Percentiles rank a stretch among this genome's conserved stretches.
phyloP scores from a whole-genome alignment of 495 filamentous ascomycete genomes.

The Apiosordaria backusii region DNA sequence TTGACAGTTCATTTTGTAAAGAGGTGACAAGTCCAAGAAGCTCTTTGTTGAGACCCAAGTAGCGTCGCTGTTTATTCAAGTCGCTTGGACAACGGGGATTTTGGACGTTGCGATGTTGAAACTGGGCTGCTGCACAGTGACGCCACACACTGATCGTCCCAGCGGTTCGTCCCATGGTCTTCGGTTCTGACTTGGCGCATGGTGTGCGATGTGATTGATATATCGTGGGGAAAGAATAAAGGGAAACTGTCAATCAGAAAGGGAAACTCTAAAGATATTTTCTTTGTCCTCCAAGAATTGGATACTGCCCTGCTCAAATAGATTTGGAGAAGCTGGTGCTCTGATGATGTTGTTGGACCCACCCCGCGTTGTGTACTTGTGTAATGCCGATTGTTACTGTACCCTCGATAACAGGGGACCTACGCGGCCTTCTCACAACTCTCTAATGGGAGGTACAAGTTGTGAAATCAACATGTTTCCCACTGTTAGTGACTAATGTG shows the following conservation, averaged over 20 bases:
- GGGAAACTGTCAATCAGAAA: neutral
- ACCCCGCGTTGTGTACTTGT: too few relatives aligned
- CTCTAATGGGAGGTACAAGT: too few relatives aligned
- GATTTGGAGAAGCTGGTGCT: neutral
- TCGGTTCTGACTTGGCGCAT: slow-evolving; percentile 7
- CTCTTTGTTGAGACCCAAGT: neutral
- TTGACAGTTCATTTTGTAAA: neutral
- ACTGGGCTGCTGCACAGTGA: slow-evolving; percentile 6
- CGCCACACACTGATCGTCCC: neutral
- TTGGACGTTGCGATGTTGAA: neutral
- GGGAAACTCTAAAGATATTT: neutral
- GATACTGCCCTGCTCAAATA: neutral
- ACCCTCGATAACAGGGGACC: too few relatives aligned
- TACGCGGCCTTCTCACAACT: too few relatives aligned
- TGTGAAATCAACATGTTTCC: too few relatives aligned
- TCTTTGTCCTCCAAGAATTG: neutral
- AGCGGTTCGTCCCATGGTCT: neutral
- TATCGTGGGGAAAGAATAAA: neutral
- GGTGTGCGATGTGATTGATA: neutral
- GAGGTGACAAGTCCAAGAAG: neutral
- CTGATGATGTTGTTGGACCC: too few relatives aligned
- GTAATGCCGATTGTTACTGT: too few relatives aligned
- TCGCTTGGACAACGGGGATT: neutral
- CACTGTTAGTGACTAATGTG: too few relatives aligned
- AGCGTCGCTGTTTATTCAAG: neutral